Percentiles rank a stretch among this genome's conserved stretches.
Evolutionary conservation across 2,329 filamentous ascomycete species (phyloP).

Genomic region (Ambrosiella xylebori): DNA sequence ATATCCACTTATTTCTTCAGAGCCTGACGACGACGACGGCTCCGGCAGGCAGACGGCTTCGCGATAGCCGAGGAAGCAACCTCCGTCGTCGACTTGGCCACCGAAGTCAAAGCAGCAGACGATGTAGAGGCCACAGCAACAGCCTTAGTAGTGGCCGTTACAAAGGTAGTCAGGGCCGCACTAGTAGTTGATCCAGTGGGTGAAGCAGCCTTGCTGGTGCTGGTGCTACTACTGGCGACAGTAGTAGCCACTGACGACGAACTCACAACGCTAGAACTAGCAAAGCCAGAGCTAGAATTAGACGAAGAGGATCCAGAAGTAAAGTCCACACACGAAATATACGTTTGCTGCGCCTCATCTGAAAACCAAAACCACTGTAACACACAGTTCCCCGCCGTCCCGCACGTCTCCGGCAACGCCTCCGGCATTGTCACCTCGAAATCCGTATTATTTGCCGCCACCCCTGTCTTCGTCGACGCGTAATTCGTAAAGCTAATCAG

Average conservation of each 20-base stretch:
- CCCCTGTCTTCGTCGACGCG: conserved; percentile 26
- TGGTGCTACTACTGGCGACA: background rate
- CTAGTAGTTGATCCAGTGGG: background rate
- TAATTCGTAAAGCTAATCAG: conserved; percentile 39
- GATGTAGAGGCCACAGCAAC: background rate
- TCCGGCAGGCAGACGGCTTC: background rate
- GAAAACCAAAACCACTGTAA: conserved; percentile 31
- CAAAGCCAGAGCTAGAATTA: background rate
- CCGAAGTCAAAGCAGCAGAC: background rate
- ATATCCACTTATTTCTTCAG: background rate
- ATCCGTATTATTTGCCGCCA: conserved; percentile 26
- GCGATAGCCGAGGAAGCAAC: background rate
- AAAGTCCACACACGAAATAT: conserved; percentile 25
- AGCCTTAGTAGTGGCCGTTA: background rate
- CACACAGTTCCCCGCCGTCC: conserved; percentile 20
- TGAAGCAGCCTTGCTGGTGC: background rate
- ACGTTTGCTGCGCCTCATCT: conserved; percentile 22
- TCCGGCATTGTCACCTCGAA: conserved; percentile 26
- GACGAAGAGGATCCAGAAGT: conserved; percentile 6
- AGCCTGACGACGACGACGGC: background rate
- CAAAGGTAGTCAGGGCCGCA: background rate
- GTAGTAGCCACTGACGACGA: background rate
- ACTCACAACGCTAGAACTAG: background rate
- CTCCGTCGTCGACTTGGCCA: background rate
- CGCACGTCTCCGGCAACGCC: conserved; percentile 18